Evolutionary conservation across 2,329 filamentous ascomycete species (phyloP).

Genomic region (Phaeomoniella chlamydospora): DNA sequence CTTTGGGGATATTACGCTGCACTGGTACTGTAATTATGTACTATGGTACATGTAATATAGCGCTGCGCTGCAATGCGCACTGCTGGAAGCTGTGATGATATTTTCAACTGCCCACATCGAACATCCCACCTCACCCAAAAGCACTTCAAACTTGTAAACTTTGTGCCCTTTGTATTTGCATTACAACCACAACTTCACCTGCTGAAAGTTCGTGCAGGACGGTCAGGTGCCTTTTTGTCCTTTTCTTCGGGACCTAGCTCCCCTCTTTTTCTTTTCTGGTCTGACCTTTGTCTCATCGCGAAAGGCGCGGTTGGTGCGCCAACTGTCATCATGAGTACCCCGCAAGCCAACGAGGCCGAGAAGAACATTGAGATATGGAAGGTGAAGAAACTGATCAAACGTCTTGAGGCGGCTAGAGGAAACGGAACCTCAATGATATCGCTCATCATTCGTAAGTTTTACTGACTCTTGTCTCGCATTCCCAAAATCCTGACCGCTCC

Average conservation of each 20-base stretch:
- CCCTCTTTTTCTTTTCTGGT: constrained; percentile 1
- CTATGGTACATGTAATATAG: too few relatives aligned
- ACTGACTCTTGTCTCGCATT: constrained; percentile 6
- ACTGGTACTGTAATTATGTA: too few relatives aligned
- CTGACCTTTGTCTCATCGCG: constrained; percentile 3
- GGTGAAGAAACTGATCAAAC: constrained; percentile 99
- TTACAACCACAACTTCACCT: too few relatives aligned
- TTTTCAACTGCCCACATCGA: too few relatives aligned
- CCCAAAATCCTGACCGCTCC: constrained; percentile 10
- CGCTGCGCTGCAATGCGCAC: too few relatives aligned
- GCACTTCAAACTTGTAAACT: too few relatives aligned
- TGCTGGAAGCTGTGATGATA: too few relatives aligned
- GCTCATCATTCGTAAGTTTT: constrained; percentile 77
- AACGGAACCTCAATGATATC: constrained; percentile 99
- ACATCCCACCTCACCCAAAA: too few relatives aligned
- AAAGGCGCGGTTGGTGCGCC: not conserved
- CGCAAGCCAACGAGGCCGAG: constrained; percentile 83
- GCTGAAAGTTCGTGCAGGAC: too few relatives aligned
- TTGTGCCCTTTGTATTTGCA: too few relatives aligned
- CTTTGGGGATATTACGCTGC: too few relatives aligned
- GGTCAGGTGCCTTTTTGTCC: too few relatives aligned
- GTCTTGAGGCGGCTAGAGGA: constrained; percentile 88
- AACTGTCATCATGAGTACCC: constrained; percentile 64
- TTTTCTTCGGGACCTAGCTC: not conserved
- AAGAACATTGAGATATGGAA: constrained; percentile 87